Evolutionary conservation across 768 basidiomycete genomes (phyloP).

Genomic region (Rubroboletus pulcherrimus): DNA sequence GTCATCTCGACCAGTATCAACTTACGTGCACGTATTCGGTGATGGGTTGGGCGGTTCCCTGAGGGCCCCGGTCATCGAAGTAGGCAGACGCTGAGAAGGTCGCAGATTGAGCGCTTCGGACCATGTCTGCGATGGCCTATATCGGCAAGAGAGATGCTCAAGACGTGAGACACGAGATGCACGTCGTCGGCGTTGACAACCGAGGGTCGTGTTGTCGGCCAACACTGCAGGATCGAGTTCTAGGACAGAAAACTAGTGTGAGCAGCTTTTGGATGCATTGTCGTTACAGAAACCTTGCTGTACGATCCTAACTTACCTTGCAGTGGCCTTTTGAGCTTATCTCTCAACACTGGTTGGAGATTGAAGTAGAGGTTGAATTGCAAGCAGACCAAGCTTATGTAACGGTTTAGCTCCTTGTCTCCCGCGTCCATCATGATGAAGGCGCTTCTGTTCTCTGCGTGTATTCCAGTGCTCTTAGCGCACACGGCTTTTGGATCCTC

Average conservation of each 20-base stretch:
- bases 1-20: constrained; percentile 5
- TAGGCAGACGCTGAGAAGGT: constrained; percentile 75
- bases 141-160: not conserved
- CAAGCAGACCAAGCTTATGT: constrained; percentile 13
- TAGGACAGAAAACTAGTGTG: not conserved
- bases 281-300: too few relatives aligned
- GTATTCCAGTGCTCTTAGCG: constrained; percentile 14
- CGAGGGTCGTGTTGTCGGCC: not conserved
- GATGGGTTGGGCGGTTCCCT: constrained; percentile 74
- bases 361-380: too few relatives aligned
- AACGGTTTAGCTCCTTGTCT: not conserved
- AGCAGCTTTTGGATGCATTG: not conserved
- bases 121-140: constrained; percentile 25
- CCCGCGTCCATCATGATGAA: constrained; percentile 13
- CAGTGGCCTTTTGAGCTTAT: not conserved
- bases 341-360: not conserved
- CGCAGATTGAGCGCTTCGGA: constrained; percentile 35
- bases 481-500: constrained; percentile 20
- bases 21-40: constrained; percentile 75
- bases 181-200: not conserved
- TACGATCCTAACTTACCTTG: not conserved
- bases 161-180: not conserved
- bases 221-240: not conserved
- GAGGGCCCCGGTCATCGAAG: constrained; percentile 69
- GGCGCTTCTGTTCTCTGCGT: constrained; percentile 5